Evolutionary conservation across 2,329 filamentous ascomycete species (phyloP).

Genomic region (Diaporthe ilicicola): DNA sequence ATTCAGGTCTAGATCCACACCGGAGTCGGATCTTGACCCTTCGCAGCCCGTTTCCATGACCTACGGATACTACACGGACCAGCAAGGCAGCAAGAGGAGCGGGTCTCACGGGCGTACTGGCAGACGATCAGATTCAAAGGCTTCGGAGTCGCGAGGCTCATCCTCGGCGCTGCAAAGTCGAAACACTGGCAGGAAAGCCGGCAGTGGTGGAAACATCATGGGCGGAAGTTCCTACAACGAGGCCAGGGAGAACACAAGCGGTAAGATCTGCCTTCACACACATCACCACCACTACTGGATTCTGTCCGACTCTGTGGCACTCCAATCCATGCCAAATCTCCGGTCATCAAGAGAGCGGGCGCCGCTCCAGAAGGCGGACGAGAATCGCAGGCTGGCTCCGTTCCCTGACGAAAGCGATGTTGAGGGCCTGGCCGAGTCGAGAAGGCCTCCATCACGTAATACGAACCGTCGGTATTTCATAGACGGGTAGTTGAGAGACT

Average conservation of each 20-base stretch:
- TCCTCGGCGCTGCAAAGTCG: conserved; percentile 3
- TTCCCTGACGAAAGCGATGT: conserved; percentile 41
- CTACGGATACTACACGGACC: not conserved
- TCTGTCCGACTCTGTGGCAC: conserved; percentile 18
- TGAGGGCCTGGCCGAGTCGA: conserved; percentile 42
- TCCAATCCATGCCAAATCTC: conserved; percentile 17
- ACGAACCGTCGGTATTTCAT: conserved; percentile 37
- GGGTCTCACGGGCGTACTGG: not conserved
- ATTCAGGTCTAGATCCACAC: conserved; percentile 2
- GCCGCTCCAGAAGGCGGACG: conserved; percentile 14
- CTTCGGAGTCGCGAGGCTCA: not conserved
- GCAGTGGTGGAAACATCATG: not conserved
- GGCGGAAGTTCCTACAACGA: not conserved
- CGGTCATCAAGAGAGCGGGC: conserved; percentile 27
- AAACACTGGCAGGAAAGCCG: not conserved
- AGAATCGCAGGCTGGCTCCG: conserved; percentile 22
- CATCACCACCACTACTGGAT: conserved; percentile 71
- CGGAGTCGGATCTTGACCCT: conserved; percentile 1
- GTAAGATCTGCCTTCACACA: conserved; percentile 59
- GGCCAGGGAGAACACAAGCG: not conserved
- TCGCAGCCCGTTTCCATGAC: not conserved
- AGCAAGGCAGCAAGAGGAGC: not conserved
- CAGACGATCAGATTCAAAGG: not conserved
- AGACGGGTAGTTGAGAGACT: not conserved
- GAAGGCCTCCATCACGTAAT: conserved; percentile 36